Evolutionary conservation across 495 filamentous ascomycete species (phyloP).

Genomic region (Lasiosphaeris hirsuta): DNA sequence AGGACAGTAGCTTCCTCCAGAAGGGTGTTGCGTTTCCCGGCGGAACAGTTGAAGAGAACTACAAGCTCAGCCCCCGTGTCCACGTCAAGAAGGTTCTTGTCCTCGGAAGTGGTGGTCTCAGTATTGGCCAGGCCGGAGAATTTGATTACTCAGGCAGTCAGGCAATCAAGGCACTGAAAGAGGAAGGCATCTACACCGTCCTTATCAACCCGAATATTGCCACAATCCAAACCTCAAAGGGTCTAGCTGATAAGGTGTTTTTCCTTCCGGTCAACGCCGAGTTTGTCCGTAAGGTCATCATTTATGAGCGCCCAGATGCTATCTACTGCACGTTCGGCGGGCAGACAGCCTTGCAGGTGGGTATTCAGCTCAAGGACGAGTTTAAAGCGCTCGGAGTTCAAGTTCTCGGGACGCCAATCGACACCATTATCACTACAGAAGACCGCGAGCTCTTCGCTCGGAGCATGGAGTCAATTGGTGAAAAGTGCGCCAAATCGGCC

Average conservation of each 20-base stretch:
- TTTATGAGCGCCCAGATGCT: conserved; percentile 86
- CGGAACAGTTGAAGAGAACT: conserved; percentile 72
- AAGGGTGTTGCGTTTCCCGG: conserved; percentile 82
- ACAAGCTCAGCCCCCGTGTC: conserved; percentile 69
- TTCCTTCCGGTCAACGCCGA: conserved; percentile 96
- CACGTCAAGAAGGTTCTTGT: conserved; percentile 90
- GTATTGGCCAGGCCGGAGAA: conserved; percentile 95
- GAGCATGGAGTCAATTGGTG: conserved; percentile 96
- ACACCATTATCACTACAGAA: conserved; percentile 97
- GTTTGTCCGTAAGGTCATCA: conserved; percentile 95
- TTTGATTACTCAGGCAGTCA: conserved; percentile 97
- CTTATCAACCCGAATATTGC: conserved; percentile 99
- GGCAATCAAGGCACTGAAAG: conserved; percentile 94
- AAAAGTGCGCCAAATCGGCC: conserved; percentile 96
- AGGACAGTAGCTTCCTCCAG: conserved; percentile 58
- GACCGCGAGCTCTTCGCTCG: conserved; percentile 95
- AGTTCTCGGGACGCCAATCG: conserved; percentile 93
- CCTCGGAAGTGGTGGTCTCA: conserved; percentile 88
- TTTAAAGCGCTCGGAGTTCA: conserved; percentile 86
- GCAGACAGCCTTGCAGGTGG: conserved; percentile 90
- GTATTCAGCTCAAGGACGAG: conserved; percentile 94
- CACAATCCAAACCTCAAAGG: conserved; percentile 97
- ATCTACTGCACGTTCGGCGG: conserved; percentile 96
- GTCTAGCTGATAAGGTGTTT: conserved; percentile 95
- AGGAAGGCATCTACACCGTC: conserved; percentile 89